phyloP scores from a whole-genome alignment of 371 early-diverging fungal species.

The Apophysomyces variabilis region DNA sequence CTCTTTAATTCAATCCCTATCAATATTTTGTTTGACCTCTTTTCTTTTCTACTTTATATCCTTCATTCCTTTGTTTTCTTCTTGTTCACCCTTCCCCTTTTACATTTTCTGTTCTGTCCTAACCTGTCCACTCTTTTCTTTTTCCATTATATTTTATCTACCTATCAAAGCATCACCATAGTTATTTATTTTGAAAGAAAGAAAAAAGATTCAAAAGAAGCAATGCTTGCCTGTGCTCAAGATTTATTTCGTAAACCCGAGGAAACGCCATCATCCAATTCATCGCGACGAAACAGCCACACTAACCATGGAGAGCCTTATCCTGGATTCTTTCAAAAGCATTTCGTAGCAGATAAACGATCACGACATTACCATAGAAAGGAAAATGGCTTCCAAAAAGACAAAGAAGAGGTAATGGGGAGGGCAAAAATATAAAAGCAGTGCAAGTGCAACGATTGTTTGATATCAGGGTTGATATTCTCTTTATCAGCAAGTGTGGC shows the following conservation, averaged over 20 bases:
- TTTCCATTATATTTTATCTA: conserved; percentile 6
- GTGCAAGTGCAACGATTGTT: not conserved
- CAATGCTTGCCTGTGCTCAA: conserved; percentile 26
- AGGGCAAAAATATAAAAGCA: not conserved
- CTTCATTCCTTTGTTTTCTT: not conserved
- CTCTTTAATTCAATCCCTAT: too few species aligned
- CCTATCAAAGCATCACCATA: too few species aligned
- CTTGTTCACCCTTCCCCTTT: conserved; percentile 9
- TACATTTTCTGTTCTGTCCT: conserved; percentile 10
- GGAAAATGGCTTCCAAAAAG: conserved; percentile 20
- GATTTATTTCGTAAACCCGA: conserved; percentile 16
- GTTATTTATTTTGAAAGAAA: too few species aligned
- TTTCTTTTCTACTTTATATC: too few species aligned
- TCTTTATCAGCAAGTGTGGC: conserved; percentile 67
- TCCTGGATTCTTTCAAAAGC: conserved; percentile 12
- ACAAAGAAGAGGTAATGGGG: conserved; percentile 28
- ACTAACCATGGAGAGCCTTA: conserved; percentile 22
- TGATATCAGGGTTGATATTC: conserved; percentile 6
- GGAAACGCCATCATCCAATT: conserved; percentile 28
- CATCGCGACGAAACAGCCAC: conserved; percentile 16
- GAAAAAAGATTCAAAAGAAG: not conserved
- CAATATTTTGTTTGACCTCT: too few species aligned
- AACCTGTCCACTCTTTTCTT: conserved; percentile 13
- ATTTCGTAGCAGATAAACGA: conserved; percentile 18
- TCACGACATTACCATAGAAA: conserved; percentile 22